Base-by-base conservation (phyloP, 306 rosid genomes). In the Oxytropis ochrocephala region DNA sequence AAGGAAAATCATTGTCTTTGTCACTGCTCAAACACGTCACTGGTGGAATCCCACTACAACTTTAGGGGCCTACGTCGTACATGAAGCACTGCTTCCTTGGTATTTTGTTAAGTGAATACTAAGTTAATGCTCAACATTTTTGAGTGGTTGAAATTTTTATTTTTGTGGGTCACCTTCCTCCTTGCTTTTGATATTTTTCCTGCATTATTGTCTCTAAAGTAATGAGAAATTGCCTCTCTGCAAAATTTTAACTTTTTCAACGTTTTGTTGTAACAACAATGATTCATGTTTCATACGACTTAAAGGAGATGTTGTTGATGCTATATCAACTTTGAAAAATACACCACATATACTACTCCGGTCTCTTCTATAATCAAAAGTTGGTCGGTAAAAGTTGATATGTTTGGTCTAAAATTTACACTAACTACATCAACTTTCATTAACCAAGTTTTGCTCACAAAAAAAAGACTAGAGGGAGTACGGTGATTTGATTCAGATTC, bases 51-150 rank as follows among this genome's bases (percentile, higher is more conserved):
- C 70, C 83, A 71, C 71, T 36, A 49, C 61, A 67, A 49, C 48
- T 69, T 38, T 47, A 72, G 69, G 86, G 83, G 10, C 88, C 81
- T 67, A 76, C 81, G 71, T 24, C 42, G 70, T 62, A 80, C 80
- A 17, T 24, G 39, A 13, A 58, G 67, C 72, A 58, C 69, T 72
- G 73, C 52, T 35, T 60, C 44, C 52, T 56, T 59, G 69, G 65
- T 59, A 42, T 73, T 49, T 75, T 76, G 46, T 43, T 63, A 4
- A 70, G 69, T 63, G 71, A 67, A 69, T 51, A n/a, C 81, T 14
- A 66, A 58, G 70, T 69, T 47, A 69, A 52, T 74, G 77, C 76
- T 38, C 63, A 39, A 67, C 61, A 43, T 24, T 18, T 50, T 65
- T 46, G 64, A 76, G 72, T 61, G 11, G 76, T 53, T 79, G 65